Conservation (phyloP, 306 rosid species). For the Vachellia collinsii region DNA sequence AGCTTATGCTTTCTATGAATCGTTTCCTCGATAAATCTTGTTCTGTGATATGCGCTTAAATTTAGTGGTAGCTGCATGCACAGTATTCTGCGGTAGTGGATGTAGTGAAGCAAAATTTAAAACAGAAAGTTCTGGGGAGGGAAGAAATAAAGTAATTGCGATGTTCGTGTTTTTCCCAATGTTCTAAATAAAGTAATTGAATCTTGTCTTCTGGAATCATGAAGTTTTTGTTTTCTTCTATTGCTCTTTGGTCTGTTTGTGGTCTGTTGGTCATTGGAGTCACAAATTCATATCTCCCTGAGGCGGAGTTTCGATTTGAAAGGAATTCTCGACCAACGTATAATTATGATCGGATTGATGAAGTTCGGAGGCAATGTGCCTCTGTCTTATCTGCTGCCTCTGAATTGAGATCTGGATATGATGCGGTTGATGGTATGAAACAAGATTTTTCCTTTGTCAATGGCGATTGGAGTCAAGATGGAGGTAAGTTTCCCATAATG, state of each 20-base stretch:
- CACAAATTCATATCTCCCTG: slow-evolving; percentile 45
- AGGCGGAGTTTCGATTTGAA: slow-evolving; percentile 36
- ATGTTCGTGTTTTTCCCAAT: slow-evolving; percentile 12
- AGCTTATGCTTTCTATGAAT: slow-evolving; percentile 15
- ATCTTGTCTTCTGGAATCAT: slow-evolving; percentile 44
- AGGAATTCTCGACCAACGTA: slow-evolving; percentile 38
- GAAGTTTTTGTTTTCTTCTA: slow-evolving; percentile 52
- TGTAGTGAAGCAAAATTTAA: slow-evolving; percentile 22
- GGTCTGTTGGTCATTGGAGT: slow-evolving; percentile 51
- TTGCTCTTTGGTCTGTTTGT: slow-evolving; percentile 50
- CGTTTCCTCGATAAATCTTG: slow-evolving; percentile 18
- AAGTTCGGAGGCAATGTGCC: slow-evolving; percentile 71
- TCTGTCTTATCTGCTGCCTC: slow-evolving; percentile 70
- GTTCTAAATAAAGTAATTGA: slow-evolving; percentile 15
- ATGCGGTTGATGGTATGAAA: slow-evolving; percentile 49
- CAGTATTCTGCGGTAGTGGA: background rate
- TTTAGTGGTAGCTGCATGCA: slow-evolving; percentile 19
- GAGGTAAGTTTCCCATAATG: slow-evolving; percentile 65
- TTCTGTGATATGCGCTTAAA: slow-evolving; percentile 32
- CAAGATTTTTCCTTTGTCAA: slow-evolving; percentile 63
- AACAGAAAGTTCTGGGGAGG: slow-evolving; percentile 10
- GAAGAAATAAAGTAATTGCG: slow-evolving; percentile 16
- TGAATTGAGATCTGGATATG: slow-evolving; percentile 57
- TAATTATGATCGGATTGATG: slow-evolving; percentile 69
- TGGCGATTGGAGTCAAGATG: slow-evolving; percentile 87